Base-by-base conservation (phyloP, 2,329 filamentous ascomycete species). In the Colletotrichum navitas region DNA sequence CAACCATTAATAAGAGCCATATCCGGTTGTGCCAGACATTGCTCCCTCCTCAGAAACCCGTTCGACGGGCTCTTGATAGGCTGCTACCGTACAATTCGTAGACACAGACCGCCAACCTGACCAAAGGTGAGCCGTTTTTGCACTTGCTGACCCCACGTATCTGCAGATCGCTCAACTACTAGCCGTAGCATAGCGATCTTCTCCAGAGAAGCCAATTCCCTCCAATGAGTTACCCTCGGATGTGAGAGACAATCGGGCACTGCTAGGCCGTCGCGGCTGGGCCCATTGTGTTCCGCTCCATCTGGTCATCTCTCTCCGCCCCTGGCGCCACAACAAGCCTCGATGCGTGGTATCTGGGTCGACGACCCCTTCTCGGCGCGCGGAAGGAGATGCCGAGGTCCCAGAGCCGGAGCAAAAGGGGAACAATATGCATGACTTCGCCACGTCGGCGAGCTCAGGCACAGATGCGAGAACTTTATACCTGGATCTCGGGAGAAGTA, bases 101-200 rank as follows among this genome's bases (percentile, higher is more conserved):
- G 64, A 29, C 14, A 21, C 18, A 68, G 69, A 24, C 18, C 58
- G 36, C 66, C 70, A 71, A 59, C 70, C 70, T 66, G 66, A 66
- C 70, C 70, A 71, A n/a, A 36, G 24, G 49, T 34, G 49, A 62
- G 61, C 51, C 49, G 52, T 66, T 65, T 43, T 32, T 18, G 47
- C 12, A 58, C 34, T 34, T 61, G 36, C 49, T 61, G 52, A 39
- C 56, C 69, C 66, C 70, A 71, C 61, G 55, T 63, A 56, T 61
- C 55, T 66, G 70, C 62, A 72, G 67, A 72, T 71, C 70, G 62
- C 52, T 61, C 54, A 47, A 24, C 32, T 60, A 36, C 58, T 36
- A 60, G 54, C 43, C 41, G 45, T 60, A 54, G 47, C 59, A 55
- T 32, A 72, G 69, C 54, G 54, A 68, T 72, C 59, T 51, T 41